Evolutionary conservation across 2,329 filamentous ascomycete genomes (phyloP), one percentile per base, ranked within the genome.

Genomic region (Alternaria rosae): DNA sequence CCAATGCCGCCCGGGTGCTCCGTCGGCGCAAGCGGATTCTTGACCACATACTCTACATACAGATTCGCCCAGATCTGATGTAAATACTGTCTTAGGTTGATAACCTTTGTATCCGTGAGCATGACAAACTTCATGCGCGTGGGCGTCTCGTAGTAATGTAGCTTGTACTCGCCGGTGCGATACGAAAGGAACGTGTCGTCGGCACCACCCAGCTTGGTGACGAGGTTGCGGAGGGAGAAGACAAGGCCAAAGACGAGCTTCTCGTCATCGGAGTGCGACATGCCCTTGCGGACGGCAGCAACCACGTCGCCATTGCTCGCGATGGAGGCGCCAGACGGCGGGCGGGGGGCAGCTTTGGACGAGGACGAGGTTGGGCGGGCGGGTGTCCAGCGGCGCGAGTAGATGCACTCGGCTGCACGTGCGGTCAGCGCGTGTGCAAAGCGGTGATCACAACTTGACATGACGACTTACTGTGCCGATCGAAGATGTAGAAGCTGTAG

Each of bases 51-150:
- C 83, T 99, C 95, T 17, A 99, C 94, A 83, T 95, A 99, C 23
- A 98, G 87, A 78, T 97, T 98, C 61, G 97, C 96, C 80, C 97
- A 99, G 66, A 99, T 97, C 85, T 99, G 95, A 78, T 99, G 94
- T 74, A 99, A 82, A 21, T 97, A 94, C 72, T 96, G 93, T 45
- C 94, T 88, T 88, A 99, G 94, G 80, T 93, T 97, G 69, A 91
- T 87, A 60, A 92, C 92, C 69, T 89, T 91, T 38, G 92, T 92
- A 81, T 98, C 95, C 23, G 95, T 98, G 76, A 98, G 85, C 90
- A 99, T 92, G 76, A 97, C 93, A 77, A 98, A 96, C 77, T 97
- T 96, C 80, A 97, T 89, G 79, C 92, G 96, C 54, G 93, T 95
- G 1, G 94, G 93, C 12, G 95, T 98, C 85, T 99, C 95, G 85